These are phyloP conservation scores for Ehretia macrophylla DNA, from an alignment of 257 asterid species.

Conservation along the genomic window DNA sequence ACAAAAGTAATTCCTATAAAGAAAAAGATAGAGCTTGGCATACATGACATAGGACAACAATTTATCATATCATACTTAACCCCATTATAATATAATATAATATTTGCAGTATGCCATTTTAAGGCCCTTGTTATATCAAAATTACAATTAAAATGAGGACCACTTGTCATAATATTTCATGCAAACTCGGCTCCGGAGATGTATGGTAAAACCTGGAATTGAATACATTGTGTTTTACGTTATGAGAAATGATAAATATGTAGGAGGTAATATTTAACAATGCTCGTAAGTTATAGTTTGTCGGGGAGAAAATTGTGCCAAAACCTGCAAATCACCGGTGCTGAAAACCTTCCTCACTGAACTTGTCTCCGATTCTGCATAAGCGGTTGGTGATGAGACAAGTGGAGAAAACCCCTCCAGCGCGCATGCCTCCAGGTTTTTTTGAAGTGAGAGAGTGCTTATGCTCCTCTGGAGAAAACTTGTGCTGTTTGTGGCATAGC, in stretches of 20 bases:
- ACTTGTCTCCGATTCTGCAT: slow-evolving; percentile 36
- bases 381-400: slow-evolving; percentile 39
- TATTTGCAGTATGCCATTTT: not conserved
- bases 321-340: slow-evolving; percentile 66
- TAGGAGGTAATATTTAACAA: not conserved
- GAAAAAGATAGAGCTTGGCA: no score
- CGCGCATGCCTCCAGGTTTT: slow-evolving; percentile 38
- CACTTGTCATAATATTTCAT: no score
- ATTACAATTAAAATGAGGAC: no score
- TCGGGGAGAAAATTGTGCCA: not conserved
- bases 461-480: slow-evolving; percentile 54
- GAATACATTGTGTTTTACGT: no score
- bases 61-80: no score
- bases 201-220: no score
- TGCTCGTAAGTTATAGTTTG: no score
- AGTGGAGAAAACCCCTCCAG: slow-evolving; percentile 41
- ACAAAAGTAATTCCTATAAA: not conserved
- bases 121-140: no score
- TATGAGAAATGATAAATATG: no score
- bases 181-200: no score
- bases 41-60: no score
- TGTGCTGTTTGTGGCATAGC: slow-evolving; percentile 25
- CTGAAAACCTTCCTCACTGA: slow-evolving; percentile 57
- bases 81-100: no score
- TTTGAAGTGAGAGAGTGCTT: slow-evolving; percentile 61